These are phyloP conservation scores for Phytophthora meadii DNA, from an alignment of 352 stramenopile species.

Conservation along the genomic window DNA sequence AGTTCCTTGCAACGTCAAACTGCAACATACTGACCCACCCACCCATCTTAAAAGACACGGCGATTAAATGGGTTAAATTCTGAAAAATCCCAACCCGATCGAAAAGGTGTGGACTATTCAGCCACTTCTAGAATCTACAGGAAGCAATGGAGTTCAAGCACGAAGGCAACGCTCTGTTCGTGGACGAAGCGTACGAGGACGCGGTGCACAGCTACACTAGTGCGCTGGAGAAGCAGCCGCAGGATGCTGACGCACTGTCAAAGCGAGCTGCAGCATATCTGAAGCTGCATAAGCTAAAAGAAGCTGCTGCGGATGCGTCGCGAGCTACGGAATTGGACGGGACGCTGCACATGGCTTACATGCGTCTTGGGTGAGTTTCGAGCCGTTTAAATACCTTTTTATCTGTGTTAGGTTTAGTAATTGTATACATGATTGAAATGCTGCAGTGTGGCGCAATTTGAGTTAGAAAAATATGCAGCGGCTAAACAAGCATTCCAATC, in stretches of 20 bases:
- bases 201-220: constrained; percentile 64
- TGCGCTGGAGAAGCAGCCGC: constrained; percentile 43
- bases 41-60: constrained; percentile 1
- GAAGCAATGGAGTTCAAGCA: constrained; percentile 72
- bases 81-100: neutral
- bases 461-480: constrained; percentile 72
- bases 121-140: constrained; percentile 8
- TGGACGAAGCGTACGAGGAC: constrained; percentile 82
- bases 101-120: neutral
- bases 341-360: constrained; percentile 59
- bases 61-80: neutral
- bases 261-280: constrained; percentile 77
- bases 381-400: neutral
- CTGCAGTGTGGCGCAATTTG: constrained; percentile 78
- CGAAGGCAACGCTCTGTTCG: constrained; percentile 82
- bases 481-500: constrained; percentile 70
- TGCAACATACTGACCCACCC: neutral
- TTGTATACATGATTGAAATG: neutral
- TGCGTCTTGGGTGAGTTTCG: constrained; percentile 75
- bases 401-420: too few species aligned
- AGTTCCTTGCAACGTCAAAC: too few species aligned
- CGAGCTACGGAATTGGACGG: constrained; percentile 59
- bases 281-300: constrained; percentile 67
- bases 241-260: constrained; percentile 60
- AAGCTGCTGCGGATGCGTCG: constrained; percentile 62